Evolutionary conservation across 2,329 filamentous ascomycete species (phyloP), one percentile per base, ranked within the genome.

Genomic region (Hawksworthiomyces lignivorus): DNA sequence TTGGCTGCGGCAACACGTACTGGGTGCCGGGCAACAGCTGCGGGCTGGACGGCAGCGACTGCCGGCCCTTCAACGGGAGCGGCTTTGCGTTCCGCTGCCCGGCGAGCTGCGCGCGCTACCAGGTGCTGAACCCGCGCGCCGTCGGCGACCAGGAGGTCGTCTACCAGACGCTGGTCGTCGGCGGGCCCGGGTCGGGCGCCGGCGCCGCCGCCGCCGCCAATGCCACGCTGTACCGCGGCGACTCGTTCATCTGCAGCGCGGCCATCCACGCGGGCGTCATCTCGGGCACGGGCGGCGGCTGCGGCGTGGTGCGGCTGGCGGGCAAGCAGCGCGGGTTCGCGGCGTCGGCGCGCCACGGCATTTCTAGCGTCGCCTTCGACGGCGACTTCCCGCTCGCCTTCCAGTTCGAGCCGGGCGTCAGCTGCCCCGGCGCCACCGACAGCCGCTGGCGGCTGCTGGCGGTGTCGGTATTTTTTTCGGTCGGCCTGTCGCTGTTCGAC

Each of bases 361-460:
- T 97, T 49, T 63, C 68, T 21, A 94, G 87, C 48, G 69, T 86
- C 41, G 73, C 63, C 5, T 98, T 98, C 57, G 77, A 88, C 48
- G 90, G 87, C 0, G 87, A 87, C 50, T 98, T 98, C 54, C 92
- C 92, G 1, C 81, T 86, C 22, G 82, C 88, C 0, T 96, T 87
- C 59, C 77, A 77, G 15, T 97, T 98, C 52, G 63, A 85, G 5
- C 62, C 69, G 5, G 72, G 72, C 24, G 71, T 87, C 7, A 63
- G 73, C 12, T 84, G 87, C 53, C 73, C 78, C 37, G 82, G 87
- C 14, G 70, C 72, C 41, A 32, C 34, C 22, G 92, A 97, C 59
- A 75, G 84, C 44, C 74, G 89, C 33, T 98, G 92, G 92, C 73
- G 82, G 2, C 66, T 95, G 4, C 73, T 98, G 9, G 84, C 77